Conservation (phyloP, 805 yeast species). For the Hemisphaericaspora nanyangensis region DNA sequence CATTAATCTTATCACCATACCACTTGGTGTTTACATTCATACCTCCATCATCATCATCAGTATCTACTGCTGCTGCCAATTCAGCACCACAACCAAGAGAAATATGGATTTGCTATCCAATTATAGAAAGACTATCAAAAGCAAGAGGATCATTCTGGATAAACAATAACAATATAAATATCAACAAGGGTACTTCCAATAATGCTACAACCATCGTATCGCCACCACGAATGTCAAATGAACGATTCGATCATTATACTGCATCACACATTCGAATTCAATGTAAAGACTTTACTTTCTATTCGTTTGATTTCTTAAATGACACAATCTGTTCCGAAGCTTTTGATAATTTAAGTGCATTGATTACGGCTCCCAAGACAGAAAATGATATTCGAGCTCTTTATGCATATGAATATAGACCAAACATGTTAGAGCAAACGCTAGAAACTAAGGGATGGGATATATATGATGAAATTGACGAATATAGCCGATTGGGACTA, state of each 20-base stretch:
- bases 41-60: too few species aligned
- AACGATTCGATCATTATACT: slow-evolving; percentile 31
- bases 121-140: slow-evolving; percentile 60
- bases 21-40: slow-evolving; percentile 40
- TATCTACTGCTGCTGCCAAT: not conserved
- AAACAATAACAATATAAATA: slow-evolving; percentile 9
- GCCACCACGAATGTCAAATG: slow-evolving; percentile 7
- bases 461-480: slow-evolving; percentile 56
- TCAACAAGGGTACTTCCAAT: not conserved
- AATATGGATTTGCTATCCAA: slow-evolving; percentile 90
- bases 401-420: slow-evolving; percentile 80
- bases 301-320: slow-evolving; percentile 69
- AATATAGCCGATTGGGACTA: slow-evolving; percentile 74
- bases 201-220: slow-evolving; percentile 1
- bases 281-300: slow-evolving; percentile 81
- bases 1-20: slow-evolving; percentile 31
- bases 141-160: slow-evolving; percentile 50
- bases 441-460: slow-evolving; percentile 61
- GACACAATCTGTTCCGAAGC: slow-evolving; percentile 64
- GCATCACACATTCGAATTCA: slow-evolving; percentile 61
- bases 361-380: slow-evolving; percentile 53
- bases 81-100: slow-evolving; percentile 42
- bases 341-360: slow-evolving; percentile 63
- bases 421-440: slow-evolving; percentile 63
- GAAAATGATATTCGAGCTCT: slow-evolving; percentile 43